These are phyloP conservation scores for Aspergillus sp. DNA, from an alignment of 2,329 filamentous ascomycete genomes.

Conservation along the genomic window DNA sequence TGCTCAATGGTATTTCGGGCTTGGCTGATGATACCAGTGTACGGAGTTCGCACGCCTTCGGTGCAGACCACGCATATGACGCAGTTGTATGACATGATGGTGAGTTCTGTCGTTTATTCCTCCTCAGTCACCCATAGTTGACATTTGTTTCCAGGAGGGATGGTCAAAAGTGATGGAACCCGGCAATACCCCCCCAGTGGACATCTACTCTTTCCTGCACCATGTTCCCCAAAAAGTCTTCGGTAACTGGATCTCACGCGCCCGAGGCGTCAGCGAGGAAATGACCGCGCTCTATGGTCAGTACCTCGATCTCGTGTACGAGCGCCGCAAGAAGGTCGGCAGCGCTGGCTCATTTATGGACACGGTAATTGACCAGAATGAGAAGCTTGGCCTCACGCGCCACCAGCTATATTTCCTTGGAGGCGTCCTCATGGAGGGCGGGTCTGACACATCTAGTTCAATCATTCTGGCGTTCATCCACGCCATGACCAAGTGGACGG, in stretches of 20 bases:
- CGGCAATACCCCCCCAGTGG: too few species aligned
- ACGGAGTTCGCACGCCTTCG: neutral
- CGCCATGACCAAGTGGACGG: slow-evolving; percentile 14
- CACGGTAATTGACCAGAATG: slow-evolving; percentile 39
- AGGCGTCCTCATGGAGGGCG: slow-evolving; percentile 32
- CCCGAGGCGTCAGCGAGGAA: slow-evolving; percentile 28
- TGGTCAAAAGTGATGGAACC: too few species aligned
- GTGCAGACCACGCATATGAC: too few species aligned
- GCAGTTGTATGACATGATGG: too few species aligned
- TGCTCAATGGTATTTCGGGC: too few species aligned
- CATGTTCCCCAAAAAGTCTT: slow-evolving; percentile 24
- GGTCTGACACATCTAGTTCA: slow-evolving; percentile 42
- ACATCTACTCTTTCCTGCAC: too few species aligned
- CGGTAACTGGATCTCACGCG: slow-evolving; percentile 43
- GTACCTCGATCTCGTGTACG: slow-evolving; percentile 30
- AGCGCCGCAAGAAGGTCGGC: slow-evolving; percentile 23
- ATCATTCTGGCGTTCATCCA: slow-evolving; percentile 34
- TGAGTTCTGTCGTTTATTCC: too few species aligned
- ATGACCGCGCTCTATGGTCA: slow-evolving; percentile 40
- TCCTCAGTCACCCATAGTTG: too few species aligned
- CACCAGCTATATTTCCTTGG: slow-evolving; percentile 43
- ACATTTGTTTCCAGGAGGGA: too few species aligned
- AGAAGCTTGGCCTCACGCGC: slow-evolving; percentile 31
- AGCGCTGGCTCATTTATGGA: slow-evolving; percentile 40
- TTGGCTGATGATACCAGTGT: too few species aligned